Evolutionary conservation across 257 asterid genomes (phyloP).

Genomic region (Hygrophila difformis): DNA sequence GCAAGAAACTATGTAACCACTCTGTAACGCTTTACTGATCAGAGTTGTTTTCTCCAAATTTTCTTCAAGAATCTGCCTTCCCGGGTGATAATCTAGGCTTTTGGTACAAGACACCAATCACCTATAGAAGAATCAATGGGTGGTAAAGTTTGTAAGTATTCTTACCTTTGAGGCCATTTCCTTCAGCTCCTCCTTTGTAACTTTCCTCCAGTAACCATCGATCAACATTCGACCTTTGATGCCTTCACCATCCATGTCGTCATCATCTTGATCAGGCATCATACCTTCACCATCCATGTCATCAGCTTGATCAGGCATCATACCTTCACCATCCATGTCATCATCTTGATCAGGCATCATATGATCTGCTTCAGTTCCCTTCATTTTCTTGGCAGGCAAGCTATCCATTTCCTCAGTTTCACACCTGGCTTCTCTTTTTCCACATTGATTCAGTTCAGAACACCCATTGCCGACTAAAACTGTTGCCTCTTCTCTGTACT

Average conservation of each 20-base stretch:
- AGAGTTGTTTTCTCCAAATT: too few relatives aligned
- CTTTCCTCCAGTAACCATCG: slow-evolving; percentile 63
- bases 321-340: slow-evolving; percentile 18
- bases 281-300: slow-evolving; percentile 18
- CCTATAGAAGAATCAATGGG: too few relatives aligned
- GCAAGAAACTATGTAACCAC: too few relatives aligned
- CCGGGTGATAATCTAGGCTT: too few relatives aligned
- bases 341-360: slow-evolving; percentile 11
- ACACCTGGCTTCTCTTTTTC: slow-evolving; percentile 47
- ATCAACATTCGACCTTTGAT: slow-evolving; percentile 53
- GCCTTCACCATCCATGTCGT: too few relatives aligned
- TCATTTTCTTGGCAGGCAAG: slow-evolving; percentile 19
- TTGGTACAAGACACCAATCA: too few relatives aligned
- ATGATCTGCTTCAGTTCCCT: slow-evolving; percentile 19
- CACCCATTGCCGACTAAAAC: slow-evolving; percentile 13
- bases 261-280: too few relatives aligned
- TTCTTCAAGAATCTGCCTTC: too few relatives aligned
- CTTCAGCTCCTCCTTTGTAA: slow-evolving; percentile 41
- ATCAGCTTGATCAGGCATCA: slow-evolving; percentile 11
- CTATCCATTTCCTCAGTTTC: slow-evolving; percentile 22
- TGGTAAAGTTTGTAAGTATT: too few relatives aligned
- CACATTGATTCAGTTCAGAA: slow-evolving; percentile 15
- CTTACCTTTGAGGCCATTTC: too few relatives aligned
- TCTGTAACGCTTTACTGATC: too few relatives aligned
- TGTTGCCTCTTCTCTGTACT: slow-evolving; percentile 14